These are phyloP conservation scores for Torulaspora pretoriensis DNA, from an alignment of 1,139 yeast species.

Conservation along the genomic window DNA sequence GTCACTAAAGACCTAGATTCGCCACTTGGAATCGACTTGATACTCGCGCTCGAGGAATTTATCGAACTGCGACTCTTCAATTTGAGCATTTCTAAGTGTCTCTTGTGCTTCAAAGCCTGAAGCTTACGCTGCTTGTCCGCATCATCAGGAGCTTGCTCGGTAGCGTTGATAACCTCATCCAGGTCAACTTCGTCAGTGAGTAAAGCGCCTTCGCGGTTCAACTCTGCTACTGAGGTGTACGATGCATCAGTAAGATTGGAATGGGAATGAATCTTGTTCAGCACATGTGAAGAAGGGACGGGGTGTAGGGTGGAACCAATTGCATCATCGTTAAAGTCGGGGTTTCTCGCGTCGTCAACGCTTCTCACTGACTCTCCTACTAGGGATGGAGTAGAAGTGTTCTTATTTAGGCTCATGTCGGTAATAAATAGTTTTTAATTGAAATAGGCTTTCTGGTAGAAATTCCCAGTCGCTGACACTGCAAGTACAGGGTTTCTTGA, in stretches of 20 bases:
- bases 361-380: slow-evolving; percentile 30
- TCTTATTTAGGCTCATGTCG: not conserved
- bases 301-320: slow-evolving; percentile 13
- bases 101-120: slow-evolving; percentile 17
- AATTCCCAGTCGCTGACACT: too few relatives aligned
- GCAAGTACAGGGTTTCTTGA: not conserved
- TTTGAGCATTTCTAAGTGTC: slow-evolving; percentile 15
- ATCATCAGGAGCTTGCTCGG: slow-evolving; percentile 15
- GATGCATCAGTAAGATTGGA: slow-evolving; percentile 18
- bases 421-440: not conserved
- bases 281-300: slow-evolving; percentile 20
- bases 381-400: slow-evolving; percentile 23
- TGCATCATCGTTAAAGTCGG: slow-evolving; percentile 15
- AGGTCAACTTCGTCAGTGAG: slow-evolving; percentile 33
- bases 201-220: slow-evolving; percentile 34
- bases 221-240: slow-evolving; percentile 31
- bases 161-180: slow-evolving; percentile 21
- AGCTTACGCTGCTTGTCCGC: slow-evolving; percentile 19
- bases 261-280: slow-evolving; percentile 22
- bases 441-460: too few relatives aligned
- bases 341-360: slow-evolving; percentile 23
- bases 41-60: slow-evolving; percentile 8
- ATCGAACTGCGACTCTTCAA: slow-evolving; percentile 6
- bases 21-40: slow-evolving; percentile 14
- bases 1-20: slow-evolving; percentile 28